Evolutionary conservation across 352 stramenopile genomes (phyloP).

Genomic region (Pythium biforme): DNA sequence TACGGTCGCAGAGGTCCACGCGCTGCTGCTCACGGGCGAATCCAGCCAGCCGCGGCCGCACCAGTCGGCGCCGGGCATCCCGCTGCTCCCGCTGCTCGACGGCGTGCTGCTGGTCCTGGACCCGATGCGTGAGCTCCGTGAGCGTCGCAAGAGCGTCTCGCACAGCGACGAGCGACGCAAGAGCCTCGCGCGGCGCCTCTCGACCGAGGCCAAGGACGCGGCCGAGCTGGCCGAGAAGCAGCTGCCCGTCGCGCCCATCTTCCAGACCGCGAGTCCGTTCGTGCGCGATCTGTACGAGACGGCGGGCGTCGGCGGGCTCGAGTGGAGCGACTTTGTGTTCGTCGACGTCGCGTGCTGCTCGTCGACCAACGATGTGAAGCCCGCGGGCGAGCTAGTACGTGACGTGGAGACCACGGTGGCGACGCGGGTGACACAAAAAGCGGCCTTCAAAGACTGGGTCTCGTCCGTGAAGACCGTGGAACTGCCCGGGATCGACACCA

Average conservation of each 20-base stretch:
- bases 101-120: constrained; percentile 51
- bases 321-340: constrained; percentile 83
- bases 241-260: constrained; percentile 26
- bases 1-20: constrained; percentile 44
- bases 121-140: constrained; percentile 24
- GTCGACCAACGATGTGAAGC: constrained; percentile 22
- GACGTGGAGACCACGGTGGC: constrained; percentile 39
- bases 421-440: constrained; percentile 42
- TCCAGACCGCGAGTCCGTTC: constrained; percentile 41
- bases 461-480: constrained; percentile 36
- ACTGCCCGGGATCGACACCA: constrained; percentile 25
- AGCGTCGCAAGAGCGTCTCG: constrained; percentile 33
- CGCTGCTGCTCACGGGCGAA: constrained; percentile 44
- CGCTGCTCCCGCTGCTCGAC: constrained; percentile 59
- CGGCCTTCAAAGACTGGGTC: constrained; percentile 67
- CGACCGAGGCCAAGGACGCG: constrained; percentile 1
- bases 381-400: constrained; percentile 29
- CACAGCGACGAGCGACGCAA: constrained; percentile 23
- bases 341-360: constrained; percentile 38
- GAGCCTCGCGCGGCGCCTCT: constrained; percentile 10
- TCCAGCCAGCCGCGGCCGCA: constrained; percentile 11
- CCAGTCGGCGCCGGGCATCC: constrained; percentile 20
- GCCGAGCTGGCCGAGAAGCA: constrained; percentile 10
- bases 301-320: constrained; percentile 41
- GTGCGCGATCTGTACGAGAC: constrained; percentile 42